Percentiles rank a stretch among this genome's conserved stretches.
Conservation (phyloP, 768 basidiomycete species). For the Rhodosporidiobolus sp. region DNA sequence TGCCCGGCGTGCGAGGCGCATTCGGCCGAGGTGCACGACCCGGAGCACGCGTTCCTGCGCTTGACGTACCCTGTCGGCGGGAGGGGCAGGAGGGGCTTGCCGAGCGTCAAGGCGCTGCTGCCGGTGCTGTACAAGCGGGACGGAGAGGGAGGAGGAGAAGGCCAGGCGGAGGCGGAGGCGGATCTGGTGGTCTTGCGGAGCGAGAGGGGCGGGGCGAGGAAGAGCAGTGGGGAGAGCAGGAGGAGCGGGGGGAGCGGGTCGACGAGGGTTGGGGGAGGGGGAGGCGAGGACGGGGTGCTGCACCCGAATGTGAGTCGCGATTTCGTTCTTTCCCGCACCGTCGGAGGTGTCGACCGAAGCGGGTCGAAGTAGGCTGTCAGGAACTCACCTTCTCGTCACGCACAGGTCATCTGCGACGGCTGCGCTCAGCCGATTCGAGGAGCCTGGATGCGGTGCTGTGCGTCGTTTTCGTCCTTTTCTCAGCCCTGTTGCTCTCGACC, state of each 20-base stretch:
- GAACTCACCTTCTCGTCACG: not conserved
- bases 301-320: not conserved
- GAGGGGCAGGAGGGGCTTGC: not conserved
- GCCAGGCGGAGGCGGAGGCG: not conserved
- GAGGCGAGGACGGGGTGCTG: not conserved
- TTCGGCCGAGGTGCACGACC: not conserved
- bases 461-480: constrained; percentile 3
- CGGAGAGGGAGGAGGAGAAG: not conserved
- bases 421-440: not conserved
- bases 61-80: constrained; percentile 2
- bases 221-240: not conserved
- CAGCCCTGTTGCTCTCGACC: too few species aligned
- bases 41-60: constrained; percentile 4
- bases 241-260: not conserved
- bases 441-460: constrained; percentile 11
- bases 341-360: too few species aligned
- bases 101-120: not conserved
- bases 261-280: not conserved
- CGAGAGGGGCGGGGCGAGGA: not conserved
- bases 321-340: too few species aligned
- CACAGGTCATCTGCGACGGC: constrained; percentile 1
- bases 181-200: not conserved
- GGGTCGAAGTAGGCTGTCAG: too few species aligned
- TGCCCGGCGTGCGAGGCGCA: not conserved
- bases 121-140: not conserved